phyloP scores from a whole-genome alignment of 2,329 filamentous ascomycete genomes.

The Apiospora sp. region DNA sequence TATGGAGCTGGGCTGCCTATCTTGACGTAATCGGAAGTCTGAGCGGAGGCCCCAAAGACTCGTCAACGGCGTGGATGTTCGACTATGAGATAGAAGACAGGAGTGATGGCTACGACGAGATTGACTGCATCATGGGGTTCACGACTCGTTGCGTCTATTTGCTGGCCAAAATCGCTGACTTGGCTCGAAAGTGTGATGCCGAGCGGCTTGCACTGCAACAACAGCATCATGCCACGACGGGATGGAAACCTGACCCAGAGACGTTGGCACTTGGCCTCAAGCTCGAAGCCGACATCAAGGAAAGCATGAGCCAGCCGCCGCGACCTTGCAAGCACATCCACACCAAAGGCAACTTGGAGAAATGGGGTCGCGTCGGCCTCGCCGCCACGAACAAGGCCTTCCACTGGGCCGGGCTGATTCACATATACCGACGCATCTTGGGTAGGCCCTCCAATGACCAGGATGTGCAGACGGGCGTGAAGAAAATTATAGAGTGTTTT shows the following conservation, averaged over 20 bases:
- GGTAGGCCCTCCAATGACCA: conserved; percentile 63
- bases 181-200: conserved; percentile 73
- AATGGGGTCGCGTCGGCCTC: conserved; percentile 70
- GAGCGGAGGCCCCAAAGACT: conserved; percentile 63
- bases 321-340: conserved; percentile 57
- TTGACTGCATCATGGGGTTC: conserved; percentile 84
- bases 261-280: conserved; percentile 64
- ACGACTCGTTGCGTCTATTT: conserved; percentile 75
- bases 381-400: conserved; percentile 79
- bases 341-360: conserved; percentile 57
- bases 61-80: conserved; percentile 60
- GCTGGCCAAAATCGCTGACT: conserved; percentile 74
- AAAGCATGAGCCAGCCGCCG: conserved; percentile 56
- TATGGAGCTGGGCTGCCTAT: conserved; percentile 85
- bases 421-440: conserved; percentile 77
- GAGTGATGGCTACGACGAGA: conserved; percentile 67
- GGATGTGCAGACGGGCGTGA: conserved; percentile 69
- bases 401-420: conserved; percentile 80
- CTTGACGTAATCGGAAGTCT: conserved; percentile 81
- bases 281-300: conserved; percentile 68
- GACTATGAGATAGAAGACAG: conserved; percentile 59
- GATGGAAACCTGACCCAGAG: conserved; percentile 65
- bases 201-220: conserved; percentile 65
- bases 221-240: conserved; percentile 48
- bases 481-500: conserved; percentile 69